Evolutionary conservation across 805 yeast genomes (phyloP).

Genomic region (Kodamaea fukazawae): DNA sequence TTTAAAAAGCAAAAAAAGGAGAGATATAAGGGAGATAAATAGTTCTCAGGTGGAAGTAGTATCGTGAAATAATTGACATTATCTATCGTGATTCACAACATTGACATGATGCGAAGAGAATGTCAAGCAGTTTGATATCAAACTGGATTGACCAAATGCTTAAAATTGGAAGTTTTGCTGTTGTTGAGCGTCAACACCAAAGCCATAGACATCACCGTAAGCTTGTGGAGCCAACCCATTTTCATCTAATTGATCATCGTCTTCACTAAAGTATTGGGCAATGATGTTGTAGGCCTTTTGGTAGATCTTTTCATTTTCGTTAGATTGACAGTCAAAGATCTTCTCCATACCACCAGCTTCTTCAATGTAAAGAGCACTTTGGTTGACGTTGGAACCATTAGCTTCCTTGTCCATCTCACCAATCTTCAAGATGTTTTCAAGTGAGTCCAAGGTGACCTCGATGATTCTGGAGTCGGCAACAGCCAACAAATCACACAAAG

Average conservation of each 20-base stretch:
- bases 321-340: conserved; percentile 88
- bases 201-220: conserved; percentile 82
- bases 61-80: no score
- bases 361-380: conserved; percentile 88
- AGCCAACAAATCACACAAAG: conserved; percentile 86
- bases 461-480: conserved; percentile 89
- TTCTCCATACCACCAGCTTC: conserved; percentile 99
- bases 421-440: conserved; percentile 88
- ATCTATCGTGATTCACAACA: no score
- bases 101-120: no score
- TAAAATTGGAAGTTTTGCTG: conserved; percentile 50
- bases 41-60: no score
- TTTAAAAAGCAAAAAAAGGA: not conserved
- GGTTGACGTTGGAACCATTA: conserved; percentile 66
- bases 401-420: conserved; percentile 91
- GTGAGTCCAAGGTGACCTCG: conserved; percentile 92
- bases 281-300: conserved; percentile 86
- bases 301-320: conserved; percentile 88
- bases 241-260: conserved; percentile 64
- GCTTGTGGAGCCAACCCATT: conserved; percentile 71
- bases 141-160: conserved; percentile 5
- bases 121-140: no score
- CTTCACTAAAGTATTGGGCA: conserved; percentile 86
- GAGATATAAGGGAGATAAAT: not conserved
- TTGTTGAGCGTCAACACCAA: conserved; percentile 68